These are phyloP conservation scores for Sugiyamaella lignohabitans DNA, from an alignment of 805 yeast species.

Conservation along the genomic window DNA sequence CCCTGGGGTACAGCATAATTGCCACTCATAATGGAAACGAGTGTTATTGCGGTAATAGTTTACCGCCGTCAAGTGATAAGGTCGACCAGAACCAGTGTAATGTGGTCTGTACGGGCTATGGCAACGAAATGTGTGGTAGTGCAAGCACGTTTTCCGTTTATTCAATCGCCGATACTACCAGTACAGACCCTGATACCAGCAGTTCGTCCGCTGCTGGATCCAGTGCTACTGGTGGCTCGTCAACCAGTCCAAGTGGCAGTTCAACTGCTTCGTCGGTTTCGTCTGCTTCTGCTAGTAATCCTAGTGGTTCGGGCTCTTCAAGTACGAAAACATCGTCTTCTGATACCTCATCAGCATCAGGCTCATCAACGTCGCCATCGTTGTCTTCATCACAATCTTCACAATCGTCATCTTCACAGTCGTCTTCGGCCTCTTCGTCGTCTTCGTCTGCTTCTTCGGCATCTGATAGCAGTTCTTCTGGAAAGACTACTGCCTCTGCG, in stretches of 20 bases:
- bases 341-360: conserved; percentile 6
- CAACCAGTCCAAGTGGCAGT: conserved; percentile 21
- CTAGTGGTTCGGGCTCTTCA: conserved; percentile 9
- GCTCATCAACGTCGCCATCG: conserved; percentile 13
- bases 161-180: conserved; percentile 20
- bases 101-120: conserved; percentile 54
- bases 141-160: conserved; percentile 32
- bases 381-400: conserved; percentile 16
- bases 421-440: conserved; percentile 16
- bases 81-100: conserved; percentile 36
- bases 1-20: conserved; percentile 37
- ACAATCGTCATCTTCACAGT: conserved; percentile 12
- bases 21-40: conserved; percentile 44
- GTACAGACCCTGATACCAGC: conserved; percentile 24
- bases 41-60: conserved; percentile 62
- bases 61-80: conserved; percentile 33
- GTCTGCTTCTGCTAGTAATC: conserved; percentile 10
- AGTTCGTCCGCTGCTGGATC: conserved; percentile 22
- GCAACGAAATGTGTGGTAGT: conserved; percentile 59
- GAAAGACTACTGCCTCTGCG: conserved; percentile 25
- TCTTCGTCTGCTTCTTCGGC: conserved; percentile 14
- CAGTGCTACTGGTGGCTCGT: conserved; percentile 16
- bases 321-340: conserved; percentile 12
- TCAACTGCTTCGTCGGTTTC: conserved; percentile 16
- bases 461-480: conserved; percentile 27